Evolutionary conservation across 1,284 basidiomycete genomes (phyloP), one percentile per base, ranked within the genome.

Genomic region (Microbotryum silenes-acaulis): DNA sequence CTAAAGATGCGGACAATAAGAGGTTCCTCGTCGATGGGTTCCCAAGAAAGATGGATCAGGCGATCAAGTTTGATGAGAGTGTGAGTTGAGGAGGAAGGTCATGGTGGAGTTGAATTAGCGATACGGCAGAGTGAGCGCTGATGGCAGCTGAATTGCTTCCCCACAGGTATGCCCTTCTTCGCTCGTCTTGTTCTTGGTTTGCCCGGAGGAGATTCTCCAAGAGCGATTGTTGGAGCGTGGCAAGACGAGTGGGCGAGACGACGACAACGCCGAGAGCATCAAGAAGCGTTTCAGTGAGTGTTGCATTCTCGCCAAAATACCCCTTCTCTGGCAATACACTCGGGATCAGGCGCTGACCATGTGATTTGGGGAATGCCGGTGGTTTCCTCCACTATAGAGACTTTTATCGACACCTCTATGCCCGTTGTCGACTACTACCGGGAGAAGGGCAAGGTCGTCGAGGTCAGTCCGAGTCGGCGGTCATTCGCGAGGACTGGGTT

Each of bases 21-120:
- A 84, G 91, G 54, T 98, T 98, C 81, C 81, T 98, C 67, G 87
- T 99, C 69, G 96, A 99, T 71, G 96, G 96, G 4, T 98, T 98
- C 79, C 96, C 96, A 51, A 83, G 96, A 64, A 91, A 97, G 81
- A 92, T 98, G 91, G 96, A 98, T 76, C 96, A 99, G 78, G 94
- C 94, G 0, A 70, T 87, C 73, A 86, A 86, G 76, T 99, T 98
- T 73, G 96, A 98, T 74, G 80, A 89, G 73, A 82, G 85, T 54
- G 93, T 93, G 71, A 71, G 83, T 78, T 21, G 1, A 5, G 16
- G 37, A 6, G 37, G 16, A 5, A 10, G 21, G 10, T 20, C 18
- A 31, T 12, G 14, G 37, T 25, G 53, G 23, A 50, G 25, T 37
- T 46, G 31, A 18, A 12, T 29, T 6, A 18, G n/a, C 45, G 21